phyloP scores from a whole-genome alignment of 441 rosid species.

The Isatis lusitanica region DNA sequence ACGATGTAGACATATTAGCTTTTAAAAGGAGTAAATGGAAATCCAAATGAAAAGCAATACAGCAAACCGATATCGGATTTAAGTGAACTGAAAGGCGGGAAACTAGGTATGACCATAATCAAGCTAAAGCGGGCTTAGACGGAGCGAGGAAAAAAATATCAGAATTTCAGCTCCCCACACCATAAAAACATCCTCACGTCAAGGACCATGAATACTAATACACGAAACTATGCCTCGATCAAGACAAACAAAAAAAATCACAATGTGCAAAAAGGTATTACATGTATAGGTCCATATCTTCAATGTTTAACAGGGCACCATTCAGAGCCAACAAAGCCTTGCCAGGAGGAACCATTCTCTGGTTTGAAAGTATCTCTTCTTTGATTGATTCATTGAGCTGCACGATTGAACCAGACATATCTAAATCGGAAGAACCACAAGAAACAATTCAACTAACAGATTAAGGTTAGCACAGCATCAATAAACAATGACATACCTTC shows the following conservation, averaged over 20 bases:
- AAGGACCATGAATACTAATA: slow-evolving; percentile 3
- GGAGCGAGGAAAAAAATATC: slow-evolving; percentile 16
- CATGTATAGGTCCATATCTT: slow-evolving; percentile 93
- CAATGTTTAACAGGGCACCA: slow-evolving; percentile 95
- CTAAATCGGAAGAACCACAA: slow-evolving; percentile 14
- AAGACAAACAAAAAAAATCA: slow-evolving; percentile 16
- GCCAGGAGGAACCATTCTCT: slow-evolving; percentile 96
- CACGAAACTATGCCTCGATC: background rate
- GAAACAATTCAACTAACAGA: slow-evolving; percentile 22
- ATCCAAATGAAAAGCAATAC: background rate
- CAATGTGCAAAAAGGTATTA: slow-evolving; percentile 50
- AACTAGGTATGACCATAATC: slow-evolving; percentile 10
- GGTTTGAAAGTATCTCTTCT: slow-evolving; percentile 94
- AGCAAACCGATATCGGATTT: slow-evolving; percentile 10
- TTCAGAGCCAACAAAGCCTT: slow-evolving; percentile 95
- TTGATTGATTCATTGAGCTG: slow-evolving; percentile 91
- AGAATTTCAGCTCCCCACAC: slow-evolving; percentile 12
- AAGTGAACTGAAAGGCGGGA: slow-evolving; percentile 2
- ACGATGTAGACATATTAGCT: slow-evolving; percentile 7
- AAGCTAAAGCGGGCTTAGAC: slow-evolving; percentile 10
- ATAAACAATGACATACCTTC: slow-evolving; percentile 61
- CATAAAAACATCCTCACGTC: background rate
- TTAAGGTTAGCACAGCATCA: slow-evolving; percentile 9
- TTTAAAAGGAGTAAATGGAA: slow-evolving; percentile 7
- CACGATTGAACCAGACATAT: slow-evolving; percentile 24